A percentile compares a stretch with the other conserved stretches of the same genome.
These are phyloP conservation scores for Epichloe baconii DNA, from an alignment of 2,329 filamentous ascomycete genomes.

Conservation along the genomic window DNA sequence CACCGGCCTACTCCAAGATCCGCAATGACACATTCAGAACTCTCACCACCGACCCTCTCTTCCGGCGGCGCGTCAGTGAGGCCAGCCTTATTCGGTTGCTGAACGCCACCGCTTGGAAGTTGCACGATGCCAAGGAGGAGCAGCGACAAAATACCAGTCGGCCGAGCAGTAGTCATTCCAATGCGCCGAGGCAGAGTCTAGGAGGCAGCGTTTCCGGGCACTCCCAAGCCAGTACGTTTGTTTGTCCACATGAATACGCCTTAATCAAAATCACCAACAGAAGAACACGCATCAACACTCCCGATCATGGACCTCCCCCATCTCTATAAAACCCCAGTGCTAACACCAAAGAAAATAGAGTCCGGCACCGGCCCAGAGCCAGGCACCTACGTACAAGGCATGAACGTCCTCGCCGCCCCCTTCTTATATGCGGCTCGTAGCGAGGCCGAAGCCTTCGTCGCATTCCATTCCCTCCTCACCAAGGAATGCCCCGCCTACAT, in stretches of 20 bases:
- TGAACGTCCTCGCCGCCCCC: constrained; percentile 94
- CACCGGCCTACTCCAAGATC: constrained; percentile 92
- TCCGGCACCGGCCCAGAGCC: constrained; percentile 45
- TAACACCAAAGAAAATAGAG: constrained; percentile 48
- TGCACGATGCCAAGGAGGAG: constrained; percentile 63
- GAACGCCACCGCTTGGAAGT: constrained; percentile 88
- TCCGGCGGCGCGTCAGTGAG: constrained; percentile 87
- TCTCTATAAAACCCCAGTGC: background rate
- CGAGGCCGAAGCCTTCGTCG: constrained; percentile 86
- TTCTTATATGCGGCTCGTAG: constrained; percentile 91
- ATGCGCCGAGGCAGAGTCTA: constrained; percentile 19
- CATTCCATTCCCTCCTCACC: constrained; percentile 80
- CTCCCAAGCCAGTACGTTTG: constrained; percentile 27
- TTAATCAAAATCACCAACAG: background rate
- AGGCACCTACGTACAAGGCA: constrained; percentile 91
- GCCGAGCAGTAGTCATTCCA: constrained; percentile 25
- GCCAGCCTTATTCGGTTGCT: constrained; percentile 87
- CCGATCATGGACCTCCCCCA: no score
- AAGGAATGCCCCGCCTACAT: constrained; percentile 88
- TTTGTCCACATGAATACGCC: constrained; percentile 3
- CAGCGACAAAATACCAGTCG: constrained; percentile 21
- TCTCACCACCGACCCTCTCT: constrained; percentile 90
- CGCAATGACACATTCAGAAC: constrained; percentile 97
- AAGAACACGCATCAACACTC: background rate
- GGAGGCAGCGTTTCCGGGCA: constrained; percentile 22